A percentile compares a stretch with the other conserved stretches of the same genome.
Evolutionary conservation across 805 yeast genomes (phyloP).

Genomic region (Saitoella complicata): DNA sequence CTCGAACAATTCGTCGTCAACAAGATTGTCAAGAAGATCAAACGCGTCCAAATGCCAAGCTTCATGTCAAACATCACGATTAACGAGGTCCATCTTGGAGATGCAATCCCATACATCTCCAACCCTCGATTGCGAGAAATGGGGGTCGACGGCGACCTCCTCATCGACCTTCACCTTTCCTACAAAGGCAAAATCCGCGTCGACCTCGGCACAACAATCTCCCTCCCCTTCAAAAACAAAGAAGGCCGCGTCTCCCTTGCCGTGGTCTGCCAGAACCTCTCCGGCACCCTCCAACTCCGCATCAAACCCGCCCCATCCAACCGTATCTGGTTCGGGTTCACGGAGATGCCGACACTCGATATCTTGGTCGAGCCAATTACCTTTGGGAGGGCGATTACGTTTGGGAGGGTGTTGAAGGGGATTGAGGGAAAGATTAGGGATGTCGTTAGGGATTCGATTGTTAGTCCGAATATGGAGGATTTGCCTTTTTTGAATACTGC

Average conservation of each 20-base stretch:
- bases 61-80: slow-evolving; percentile 73
- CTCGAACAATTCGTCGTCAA: slow-evolving; percentile 41
- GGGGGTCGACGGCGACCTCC: slow-evolving; percentile 52
- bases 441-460: slow-evolving; percentile 42
- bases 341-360: slow-evolving; percentile 57
- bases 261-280: slow-evolving; percentile 47
- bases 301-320: slow-evolving; percentile 84
- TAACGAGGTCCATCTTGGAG: slow-evolving; percentile 56
- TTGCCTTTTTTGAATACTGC: slow-evolving; percentile 50
- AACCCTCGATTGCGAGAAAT: slow-evolving; percentile 52
- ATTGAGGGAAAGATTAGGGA: too few relatives aligned
- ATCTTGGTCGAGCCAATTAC: slow-evolving; percentile 23
- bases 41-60: slow-evolving; percentile 71
- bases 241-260: slow-evolving; percentile 63
- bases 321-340: slow-evolving; percentile 82
- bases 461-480: slow-evolving; percentile 82
- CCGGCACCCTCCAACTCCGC: slow-evolving; percentile 55
- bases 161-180: slow-evolving; percentile 41
- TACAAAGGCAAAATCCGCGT: slow-evolving; percentile 66
- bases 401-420: too few relatives aligned
- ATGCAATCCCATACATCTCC: slow-evolving; percentile 63
- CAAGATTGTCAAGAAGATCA: slow-evolving; percentile 53
- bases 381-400: too few relatives aligned
- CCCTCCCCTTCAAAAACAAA: slow-evolving; percentile 38
- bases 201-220: slow-evolving; percentile 66